Percentiles rank a stretch among this genome's conserved stretches.
These are phyloP conservation scores for Calonectria fujianensis DNA, from an alignment of 2,329 filamentous ascomycete species.

Conservation along the genomic window DNA sequence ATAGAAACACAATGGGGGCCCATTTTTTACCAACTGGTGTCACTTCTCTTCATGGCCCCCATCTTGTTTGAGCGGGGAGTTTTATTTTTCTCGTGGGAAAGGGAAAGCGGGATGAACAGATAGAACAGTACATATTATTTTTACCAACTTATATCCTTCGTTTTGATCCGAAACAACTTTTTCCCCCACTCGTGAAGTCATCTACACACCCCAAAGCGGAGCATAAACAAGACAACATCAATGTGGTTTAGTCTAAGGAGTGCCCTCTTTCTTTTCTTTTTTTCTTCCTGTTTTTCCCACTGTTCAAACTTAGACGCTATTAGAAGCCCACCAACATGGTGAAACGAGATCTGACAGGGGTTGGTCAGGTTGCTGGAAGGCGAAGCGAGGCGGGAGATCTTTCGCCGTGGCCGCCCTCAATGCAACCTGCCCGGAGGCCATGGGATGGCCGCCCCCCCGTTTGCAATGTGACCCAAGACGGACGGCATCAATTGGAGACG, in stretches of 20 bases:
- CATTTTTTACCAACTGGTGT: conserved; percentile 35
- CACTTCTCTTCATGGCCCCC: conserved; percentile 33
- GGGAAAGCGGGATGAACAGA: conserved; percentile 35
- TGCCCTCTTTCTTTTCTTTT: neutral
- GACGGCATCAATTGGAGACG: conserved; percentile 7
- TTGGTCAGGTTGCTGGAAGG: no score
- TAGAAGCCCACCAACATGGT: conserved; percentile 17
- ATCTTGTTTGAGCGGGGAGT: conserved; percentile 27
- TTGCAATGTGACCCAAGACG: conserved; percentile 23
- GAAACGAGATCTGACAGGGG: conserved; percentile 40
- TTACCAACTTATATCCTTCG: conserved; percentile 29
- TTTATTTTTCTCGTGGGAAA: conserved; percentile 31
- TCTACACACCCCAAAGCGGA: neutral
- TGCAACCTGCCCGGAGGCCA: conserved; percentile 30
- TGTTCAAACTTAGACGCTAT: conserved; percentile 9
- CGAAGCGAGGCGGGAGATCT: conserved; percentile 33
- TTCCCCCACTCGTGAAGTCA: neutral
- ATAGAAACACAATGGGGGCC: conserved; percentile 45
- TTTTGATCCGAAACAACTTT: conserved; percentile 1
- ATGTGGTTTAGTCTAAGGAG: neutral
- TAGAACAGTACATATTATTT: conserved; percentile 42
- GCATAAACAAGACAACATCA: neutral
- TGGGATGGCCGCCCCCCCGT: conserved; percentile 12
- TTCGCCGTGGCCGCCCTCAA: conserved; percentile 14
- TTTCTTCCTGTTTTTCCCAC: neutral